These are phyloP conservation scores for Pelargonium citronellum DNA, from an alignment of 441 rosid species.

Conservation along the genomic window DNA sequence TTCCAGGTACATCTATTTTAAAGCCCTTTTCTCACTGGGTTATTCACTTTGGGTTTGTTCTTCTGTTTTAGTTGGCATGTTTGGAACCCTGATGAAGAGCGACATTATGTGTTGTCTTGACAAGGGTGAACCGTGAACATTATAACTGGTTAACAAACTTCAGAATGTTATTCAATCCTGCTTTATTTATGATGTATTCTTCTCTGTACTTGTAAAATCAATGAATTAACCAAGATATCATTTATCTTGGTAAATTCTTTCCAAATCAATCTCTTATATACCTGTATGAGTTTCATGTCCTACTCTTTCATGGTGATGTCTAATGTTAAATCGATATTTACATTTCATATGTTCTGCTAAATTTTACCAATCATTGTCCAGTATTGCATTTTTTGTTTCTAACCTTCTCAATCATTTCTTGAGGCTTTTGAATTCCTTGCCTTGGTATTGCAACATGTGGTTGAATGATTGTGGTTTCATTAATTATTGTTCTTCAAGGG, in stretches of 20 bases:
- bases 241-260: neutral
- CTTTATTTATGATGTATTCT: neutral
- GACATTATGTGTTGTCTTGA: neutral
- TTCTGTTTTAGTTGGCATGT: conserved; percentile 5
- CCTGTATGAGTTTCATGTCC: neutral
- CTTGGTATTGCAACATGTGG: conserved; percentile 3
- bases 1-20: conserved; percentile 46
- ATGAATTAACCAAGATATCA: neutral
- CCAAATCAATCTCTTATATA: neutral
- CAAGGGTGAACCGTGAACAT: neutral
- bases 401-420: neutral
- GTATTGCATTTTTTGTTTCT: neutral
- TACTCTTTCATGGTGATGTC: neutral
- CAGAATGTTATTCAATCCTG: neutral
- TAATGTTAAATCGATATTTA: neutral
- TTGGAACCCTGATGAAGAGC: neutral
- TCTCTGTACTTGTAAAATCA: neutral
- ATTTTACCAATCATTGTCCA: neutral
- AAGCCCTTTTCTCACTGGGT: neutral
- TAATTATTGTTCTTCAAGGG: neutral
- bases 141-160: neutral
- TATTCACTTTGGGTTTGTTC: neutral
- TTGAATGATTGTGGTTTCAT: neutral
- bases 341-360: neutral
- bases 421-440: neutral